Percentiles rank a stretch among this genome's conserved stretches.
These are phyloP conservation scores for Colletotrichum salicis DNA, from an alignment of 2,329 filamentous ascomycete genomes.

Conservation along the genomic window DNA sequence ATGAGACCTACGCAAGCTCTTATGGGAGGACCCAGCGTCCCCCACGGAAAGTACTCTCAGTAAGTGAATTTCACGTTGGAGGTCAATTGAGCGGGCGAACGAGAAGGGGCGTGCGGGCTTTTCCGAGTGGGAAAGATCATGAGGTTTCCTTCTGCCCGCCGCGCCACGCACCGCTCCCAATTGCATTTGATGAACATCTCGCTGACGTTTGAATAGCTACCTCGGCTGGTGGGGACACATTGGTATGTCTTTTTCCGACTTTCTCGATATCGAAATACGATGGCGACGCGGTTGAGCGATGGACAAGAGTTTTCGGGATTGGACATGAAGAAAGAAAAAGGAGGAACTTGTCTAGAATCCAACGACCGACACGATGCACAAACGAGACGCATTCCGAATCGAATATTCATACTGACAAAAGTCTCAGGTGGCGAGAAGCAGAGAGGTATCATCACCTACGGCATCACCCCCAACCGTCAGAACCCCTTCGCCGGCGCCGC, in stretches of 20 bases:
- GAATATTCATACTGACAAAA: conserved; percentile 20
- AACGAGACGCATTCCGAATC: not conserved
- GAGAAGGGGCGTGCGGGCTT: conserved; percentile 43
- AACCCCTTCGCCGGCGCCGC: conserved; percentile 82
- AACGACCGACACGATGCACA: not conserved
- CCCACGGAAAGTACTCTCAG: conserved; percentile 56
- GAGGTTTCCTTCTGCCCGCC: not conserved
- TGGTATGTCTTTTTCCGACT: conserved; percentile 58
- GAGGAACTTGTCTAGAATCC: not conserved
- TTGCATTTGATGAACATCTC: not conserved
- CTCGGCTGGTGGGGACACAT: conserved; percentile 80
- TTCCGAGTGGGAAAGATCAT: conserved; percentile 35
- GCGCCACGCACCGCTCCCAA: not conserved
- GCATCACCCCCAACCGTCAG: conserved; percentile 88
- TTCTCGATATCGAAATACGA: not conserved
- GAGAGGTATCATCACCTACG: conserved; percentile 76
- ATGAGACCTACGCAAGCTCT: conserved; percentile 56
- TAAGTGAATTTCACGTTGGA: conserved; percentile 45
- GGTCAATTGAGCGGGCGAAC: conserved; percentile 21
- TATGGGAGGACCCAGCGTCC: conserved; percentile 50
- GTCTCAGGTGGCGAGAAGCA: conserved; percentile 66
- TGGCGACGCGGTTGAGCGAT: conserved; percentile 8
- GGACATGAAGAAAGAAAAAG: not conserved
- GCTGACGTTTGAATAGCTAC: conserved; percentile 63
- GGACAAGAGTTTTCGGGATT: not conserved